These are phyloP conservation scores for Cordyceps javanica DNA, from an alignment of 2,329 filamentous ascomycete species.

Conservation along the genomic window DNA sequence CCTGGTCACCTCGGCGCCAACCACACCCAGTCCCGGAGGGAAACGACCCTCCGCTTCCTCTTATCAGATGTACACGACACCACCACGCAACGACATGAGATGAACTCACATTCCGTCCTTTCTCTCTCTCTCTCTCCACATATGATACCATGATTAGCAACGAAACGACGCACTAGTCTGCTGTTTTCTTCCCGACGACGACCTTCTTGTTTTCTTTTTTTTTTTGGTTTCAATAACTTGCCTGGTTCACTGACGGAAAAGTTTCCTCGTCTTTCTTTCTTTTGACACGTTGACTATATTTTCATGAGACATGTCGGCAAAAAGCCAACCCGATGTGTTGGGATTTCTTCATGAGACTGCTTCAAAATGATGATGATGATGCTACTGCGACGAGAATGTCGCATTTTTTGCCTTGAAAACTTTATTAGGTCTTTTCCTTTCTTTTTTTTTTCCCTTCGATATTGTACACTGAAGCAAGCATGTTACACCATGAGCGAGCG, in stretches of 20 bases:
- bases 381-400: not conserved
- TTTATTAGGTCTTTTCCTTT: not conserved
- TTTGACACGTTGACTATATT: not conserved
- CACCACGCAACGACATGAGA: constrained; percentile 4
- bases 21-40: not conserved
- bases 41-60: not conserved
- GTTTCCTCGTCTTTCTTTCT: not conserved
- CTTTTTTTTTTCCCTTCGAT: not conserved
- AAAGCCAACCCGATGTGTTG: not conserved
- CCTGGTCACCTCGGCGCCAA: not conserved
- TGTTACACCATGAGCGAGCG: not conserved
- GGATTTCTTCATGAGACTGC: not conserved
- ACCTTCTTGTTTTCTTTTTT: not conserved
- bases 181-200: constrained; percentile 1
- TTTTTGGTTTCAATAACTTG: not conserved
- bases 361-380: not conserved
- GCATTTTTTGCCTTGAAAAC: not conserved
- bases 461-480: not conserved
- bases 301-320: not conserved
- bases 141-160: constrained; percentile 2
- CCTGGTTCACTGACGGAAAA: not conserved
- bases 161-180: not conserved
- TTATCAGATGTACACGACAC: constrained; percentile 5
- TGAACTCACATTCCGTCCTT: not conserved
- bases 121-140: not conserved